phyloP scores from a whole-genome alignment of 768 basidiomycete genomes.

The Crassisporium funariophilum region DNA sequence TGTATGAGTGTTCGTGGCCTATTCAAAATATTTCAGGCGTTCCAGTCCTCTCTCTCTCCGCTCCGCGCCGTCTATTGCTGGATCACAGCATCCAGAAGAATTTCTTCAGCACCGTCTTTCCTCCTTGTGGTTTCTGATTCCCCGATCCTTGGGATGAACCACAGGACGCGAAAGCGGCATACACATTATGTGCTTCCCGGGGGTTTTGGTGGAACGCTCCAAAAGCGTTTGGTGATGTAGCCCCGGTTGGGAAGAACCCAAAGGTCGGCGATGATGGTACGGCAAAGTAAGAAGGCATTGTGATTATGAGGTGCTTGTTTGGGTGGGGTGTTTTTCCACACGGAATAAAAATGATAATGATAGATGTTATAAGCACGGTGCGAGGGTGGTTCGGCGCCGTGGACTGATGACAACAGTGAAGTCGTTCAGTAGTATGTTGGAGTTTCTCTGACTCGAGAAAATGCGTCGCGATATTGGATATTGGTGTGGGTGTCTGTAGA shows the following conservation, averaged over 20 bases:
- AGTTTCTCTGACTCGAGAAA: not conserved
- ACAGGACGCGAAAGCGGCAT: slow-evolving; percentile 45
- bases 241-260: slow-evolving; percentile 60
- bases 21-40: not conserved
- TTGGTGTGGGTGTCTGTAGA: slow-evolving; percentile 7
- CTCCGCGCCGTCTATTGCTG: not conserved
- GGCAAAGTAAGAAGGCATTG: slow-evolving; percentile 52
- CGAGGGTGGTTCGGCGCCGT: not conserved
- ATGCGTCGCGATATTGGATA: not conserved
- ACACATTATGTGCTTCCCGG: slow-evolving; percentile 61
- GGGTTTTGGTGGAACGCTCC: slow-evolving; percentile 58
- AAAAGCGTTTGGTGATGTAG: slow-evolving; percentile 61
- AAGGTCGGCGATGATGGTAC: slow-evolving; percentile 56
- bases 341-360: not conserved
- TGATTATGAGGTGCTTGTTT: slow-evolving; percentile 14
- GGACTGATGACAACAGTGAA: slow-evolving; percentile 9
- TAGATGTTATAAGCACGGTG: slow-evolving; percentile 6
- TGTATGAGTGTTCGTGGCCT: slow-evolving; percentile 11
- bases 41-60: not conserved
- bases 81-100: slow-evolving; percentile 18
- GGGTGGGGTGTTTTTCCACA: slow-evolving; percentile 1
- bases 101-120: slow-evolving; percentile 23
- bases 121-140: slow-evolving; percentile 16
- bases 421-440: slow-evolving; percentile 10
- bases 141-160: slow-evolving; percentile 11